phyloP scores from a whole-genome alignment of 2,329 filamentous ascomycete genomes.

The Fusarium sp. region DNA sequence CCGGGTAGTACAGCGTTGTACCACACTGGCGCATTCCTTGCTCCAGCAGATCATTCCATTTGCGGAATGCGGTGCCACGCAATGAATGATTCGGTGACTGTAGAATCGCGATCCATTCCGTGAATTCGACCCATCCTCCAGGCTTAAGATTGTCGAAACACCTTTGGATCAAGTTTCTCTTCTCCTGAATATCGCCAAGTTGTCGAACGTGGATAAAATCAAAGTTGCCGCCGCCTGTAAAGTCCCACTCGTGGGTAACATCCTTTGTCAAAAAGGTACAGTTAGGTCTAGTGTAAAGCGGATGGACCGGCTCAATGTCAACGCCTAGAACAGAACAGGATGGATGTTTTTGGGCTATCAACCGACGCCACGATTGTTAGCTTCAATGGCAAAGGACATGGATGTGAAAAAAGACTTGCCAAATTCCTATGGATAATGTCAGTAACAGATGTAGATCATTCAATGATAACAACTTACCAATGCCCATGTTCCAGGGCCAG shows the following conservation, averaged over 20 bases:
- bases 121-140: constrained; percentile 42
- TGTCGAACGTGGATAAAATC: constrained; percentile 38
- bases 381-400: not conserved
- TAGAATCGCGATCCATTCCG: constrained; percentile 40
- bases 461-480: constrained; percentile 16
- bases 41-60: constrained; percentile 39
- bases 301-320: constrained; percentile 33
- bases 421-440: constrained; percentile 31
- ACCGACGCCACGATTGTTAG: constrained; percentile 13
- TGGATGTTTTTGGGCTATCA: constrained; percentile 34
- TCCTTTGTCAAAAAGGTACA: constrained; percentile 34
- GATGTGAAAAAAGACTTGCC: constrained; percentile 14
- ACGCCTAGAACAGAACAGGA: constrained; percentile 37
- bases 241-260: constrained; percentile 37
- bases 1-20: constrained; percentile 30
- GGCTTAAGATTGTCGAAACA: constrained; percentile 36
- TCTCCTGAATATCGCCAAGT: constrained; percentile 33
- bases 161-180: constrained; percentile 17
- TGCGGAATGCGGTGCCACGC: constrained; percentile 32
- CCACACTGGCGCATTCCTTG: constrained; percentile 34
- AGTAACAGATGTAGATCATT: not conserved
- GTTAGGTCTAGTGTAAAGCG: constrained; percentile 32
- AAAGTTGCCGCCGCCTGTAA: constrained; percentile 21
- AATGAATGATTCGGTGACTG: constrained; percentile 41
- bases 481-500: constrained; percentile 37